These are phyloP conservation scores for Fraxinus paxiana DNA, from an alignment of 305 asterid genomes.

Conservation along the genomic window DNA sequence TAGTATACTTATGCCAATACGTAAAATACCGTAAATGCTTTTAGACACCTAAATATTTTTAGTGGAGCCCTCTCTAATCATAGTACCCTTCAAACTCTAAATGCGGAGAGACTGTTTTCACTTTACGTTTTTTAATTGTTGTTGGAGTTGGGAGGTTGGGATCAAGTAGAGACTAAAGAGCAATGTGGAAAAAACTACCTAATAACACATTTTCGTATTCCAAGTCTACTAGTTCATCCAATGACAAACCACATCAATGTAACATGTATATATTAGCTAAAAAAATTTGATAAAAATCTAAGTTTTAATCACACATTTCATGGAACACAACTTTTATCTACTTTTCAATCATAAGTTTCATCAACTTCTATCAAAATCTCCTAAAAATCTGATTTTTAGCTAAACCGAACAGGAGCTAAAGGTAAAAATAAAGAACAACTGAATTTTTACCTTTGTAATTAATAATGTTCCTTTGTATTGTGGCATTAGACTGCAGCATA, in stretches of 20 bases:
- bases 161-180: background rate
- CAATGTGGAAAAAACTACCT: background rate
- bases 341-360: background rate
- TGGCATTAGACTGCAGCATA: slow-evolving; percentile 63
- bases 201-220: background rate
- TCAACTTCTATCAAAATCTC: background rate
- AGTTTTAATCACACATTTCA: background rate
- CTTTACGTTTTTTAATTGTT: background rate
- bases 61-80: background rate
- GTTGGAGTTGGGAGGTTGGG: background rate
- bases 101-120: background rate
- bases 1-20: background rate
- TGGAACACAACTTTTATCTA: background rate
- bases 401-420: background rate
- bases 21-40: background rate
- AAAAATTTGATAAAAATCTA: background rate
- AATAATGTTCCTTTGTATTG: slow-evolving; percentile 61
- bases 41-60: background rate
- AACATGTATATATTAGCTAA: background rate
- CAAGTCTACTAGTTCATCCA: background rate
- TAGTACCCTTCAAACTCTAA: background rate
- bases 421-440: slow-evolving; percentile 11
- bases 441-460: slow-evolving; percentile 49
- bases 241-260: background rate
- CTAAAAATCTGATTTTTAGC: background rate